Conservation (phyloP, 2,329 filamentous ascomycete species). For the Waltergamsia citrina region DNA sequence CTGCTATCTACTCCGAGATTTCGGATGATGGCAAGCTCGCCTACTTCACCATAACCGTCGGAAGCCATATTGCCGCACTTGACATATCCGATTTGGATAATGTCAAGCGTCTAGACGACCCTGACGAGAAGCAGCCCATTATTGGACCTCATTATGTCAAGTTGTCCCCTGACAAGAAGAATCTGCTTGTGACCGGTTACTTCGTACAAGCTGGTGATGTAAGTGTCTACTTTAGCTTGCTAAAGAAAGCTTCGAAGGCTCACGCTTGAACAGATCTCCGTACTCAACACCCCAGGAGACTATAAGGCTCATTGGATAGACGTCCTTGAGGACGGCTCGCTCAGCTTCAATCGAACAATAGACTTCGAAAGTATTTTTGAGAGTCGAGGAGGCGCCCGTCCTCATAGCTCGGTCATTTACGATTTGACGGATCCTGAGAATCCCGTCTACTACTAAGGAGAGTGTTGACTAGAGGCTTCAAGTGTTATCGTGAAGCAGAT, state of each 20-base stretch:
- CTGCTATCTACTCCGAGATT: constrained; percentile 53
- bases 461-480: no score
- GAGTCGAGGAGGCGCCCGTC: constrained; percentile 45
- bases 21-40: constrained; percentile 45
- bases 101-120: constrained; percentile 51
- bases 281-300: constrained; percentile 52
- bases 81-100: constrained; percentile 53
- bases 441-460: constrained; percentile 34
- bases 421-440: constrained; percentile 44
- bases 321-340: constrained; percentile 40
- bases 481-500: no score
- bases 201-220: constrained; percentile 52
- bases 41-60: constrained; percentile 51
- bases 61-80: constrained; percentile 51
- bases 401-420: constrained; percentile 47
- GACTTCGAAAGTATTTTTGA: constrained; percentile 43
- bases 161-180: constrained; percentile 54
- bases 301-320: constrained; percentile 56
- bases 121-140: constrained; percentile 46
- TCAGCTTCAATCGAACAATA: constrained; percentile 51
- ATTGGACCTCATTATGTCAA: constrained; percentile 56
- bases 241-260: no score
- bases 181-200: constrained; percentile 55
- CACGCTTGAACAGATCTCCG: constrained; percentile 40
- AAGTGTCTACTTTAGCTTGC: no score